Evolutionary conservation across 305 asterid genomes (phyloP), one percentile per base, ranked within the genome.

Genomic region (Vinca major): DNA sequence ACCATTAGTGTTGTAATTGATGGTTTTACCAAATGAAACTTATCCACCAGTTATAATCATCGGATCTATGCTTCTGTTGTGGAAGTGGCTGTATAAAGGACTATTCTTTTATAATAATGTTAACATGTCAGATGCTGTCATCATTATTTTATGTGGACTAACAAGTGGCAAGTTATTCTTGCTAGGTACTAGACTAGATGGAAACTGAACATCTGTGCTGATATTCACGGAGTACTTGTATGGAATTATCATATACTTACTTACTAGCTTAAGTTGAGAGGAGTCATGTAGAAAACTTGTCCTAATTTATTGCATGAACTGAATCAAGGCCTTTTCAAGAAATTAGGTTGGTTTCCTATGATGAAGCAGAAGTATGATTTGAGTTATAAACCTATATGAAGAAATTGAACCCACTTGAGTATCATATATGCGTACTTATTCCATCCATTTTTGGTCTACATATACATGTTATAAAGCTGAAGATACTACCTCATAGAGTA

Each of bases 71-170:
- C 19, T 13, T 26, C 33, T 55, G 61, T 26, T 21, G 21, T 20
- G 39, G 21, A 20, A 50, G 14, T 21, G 39, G 40, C 5, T 21
- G 16, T 11, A 26, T 26, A 26, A 26, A 26, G 33, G 1, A 26
- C 33, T 26, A 48, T 48, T 10, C 52, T 48, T 48, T 48, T 48
- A 10, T 4, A 26, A 26, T 48, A 12, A 48, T 48, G 52, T 1
- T 48, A 48, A 48, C 52, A 48, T 48, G 61, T 26, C n/a, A 56
- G 26, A 56, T 56, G 41, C 37, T 26, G 62, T 56, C 62, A 26
- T 26, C 3, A 12, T 7, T 12, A 16, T 26, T 12, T 8, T 56
- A 14, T 21, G 41, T 26, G 40, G 41, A 56, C 17, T 56, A 9
- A 3, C 41, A 26, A 56, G n/a, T 21, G 7, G 26, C 40, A 56